phyloP scores from a whole-genome alignment of 495 filamentous ascomycete genomes.

The Penicillium dipodomyicola region DNA sequence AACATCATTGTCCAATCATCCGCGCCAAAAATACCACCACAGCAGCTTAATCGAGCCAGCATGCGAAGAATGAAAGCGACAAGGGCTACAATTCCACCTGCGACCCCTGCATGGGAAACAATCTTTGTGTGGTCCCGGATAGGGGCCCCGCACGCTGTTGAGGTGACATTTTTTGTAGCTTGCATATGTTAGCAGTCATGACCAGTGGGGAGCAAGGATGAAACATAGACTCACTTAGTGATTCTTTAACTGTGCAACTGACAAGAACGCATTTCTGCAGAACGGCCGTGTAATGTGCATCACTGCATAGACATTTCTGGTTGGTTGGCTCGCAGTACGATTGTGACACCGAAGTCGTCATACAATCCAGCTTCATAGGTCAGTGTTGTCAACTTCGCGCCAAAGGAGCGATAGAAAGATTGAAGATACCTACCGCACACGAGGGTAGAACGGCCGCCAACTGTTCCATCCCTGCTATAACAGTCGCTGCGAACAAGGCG shows the following conservation, averaged over 20 bases:
- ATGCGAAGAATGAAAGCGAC: slow-evolving; percentile 31
- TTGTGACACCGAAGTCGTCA: slow-evolving; percentile 21
- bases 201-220: neutral
- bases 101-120: slow-evolving; percentile 27
- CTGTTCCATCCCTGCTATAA: slow-evolving; percentile 12
- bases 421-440: slow-evolving; percentile 18
- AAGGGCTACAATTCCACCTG: slow-evolving; percentile 25
- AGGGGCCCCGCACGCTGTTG: slow-evolving; percentile 27
- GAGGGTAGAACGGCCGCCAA: slow-evolving; percentile 14
- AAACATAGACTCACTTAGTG: slow-evolving; percentile 22
- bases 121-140: slow-evolving; percentile 25
- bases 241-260: slow-evolving; percentile 27
- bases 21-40: slow-evolving; percentile 28
- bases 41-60: slow-evolving; percentile 25
- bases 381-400: neutral
- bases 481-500: slow-evolving; percentile 6
- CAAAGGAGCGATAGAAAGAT: neutral
- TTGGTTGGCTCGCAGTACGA: slow-evolving; percentile 26
- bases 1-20: slow-evolving; percentile 35
- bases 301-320: slow-evolving; percentile 28
- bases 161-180: slow-evolving; percentile 38
- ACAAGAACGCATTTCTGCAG: slow-evolving; percentile 23
- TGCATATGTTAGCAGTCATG: neutral
- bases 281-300: slow-evolving; percentile 16
- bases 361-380: slow-evolving; percentile 26